A percentile compares a stretch with the other conserved stretches of the same genome.
These are phyloP conservation scores for Neurospora sp. DNA, from an alignment of 495 filamentous ascomycete species.

Conservation along the genomic window DNA sequence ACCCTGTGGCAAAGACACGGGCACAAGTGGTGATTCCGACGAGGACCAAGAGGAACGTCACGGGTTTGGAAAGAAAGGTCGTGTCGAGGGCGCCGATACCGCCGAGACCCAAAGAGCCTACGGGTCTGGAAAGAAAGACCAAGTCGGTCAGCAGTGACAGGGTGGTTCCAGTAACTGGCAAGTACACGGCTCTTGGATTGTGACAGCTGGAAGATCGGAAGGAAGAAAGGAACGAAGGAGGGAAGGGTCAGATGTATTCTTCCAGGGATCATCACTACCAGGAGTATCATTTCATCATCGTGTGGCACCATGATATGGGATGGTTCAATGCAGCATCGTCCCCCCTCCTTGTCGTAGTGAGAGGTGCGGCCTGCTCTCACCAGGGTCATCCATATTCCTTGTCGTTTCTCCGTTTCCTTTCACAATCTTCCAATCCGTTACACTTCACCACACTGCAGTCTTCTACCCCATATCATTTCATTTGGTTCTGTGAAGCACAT, in stretches of 20 bases:
- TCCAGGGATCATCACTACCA: not conserved
- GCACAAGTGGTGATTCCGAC: not conserved
- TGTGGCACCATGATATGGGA: not conserved
- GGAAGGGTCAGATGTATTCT: not conserved
- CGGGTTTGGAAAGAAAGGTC: not conserved
- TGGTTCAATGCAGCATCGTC: not conserved
- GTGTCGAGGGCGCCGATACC: not conserved
- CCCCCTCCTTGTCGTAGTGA: not conserved
- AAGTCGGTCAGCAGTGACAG: not conserved
- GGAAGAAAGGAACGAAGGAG: not conserved
- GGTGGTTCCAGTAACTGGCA: slow-evolving; percentile 10
- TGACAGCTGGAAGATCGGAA: not conserved
- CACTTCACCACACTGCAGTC: not conserved
- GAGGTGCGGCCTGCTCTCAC: too few species aligned
- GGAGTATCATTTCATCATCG: not conserved
- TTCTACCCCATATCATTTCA: not conserved
- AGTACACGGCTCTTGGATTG: slow-evolving; percentile 19
- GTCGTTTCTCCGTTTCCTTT: not conserved
- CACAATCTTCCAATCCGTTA: not conserved
- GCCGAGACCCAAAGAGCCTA: not conserved
- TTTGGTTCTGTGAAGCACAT: not conserved
- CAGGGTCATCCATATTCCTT: not conserved
- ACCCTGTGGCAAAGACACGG: not conserved
- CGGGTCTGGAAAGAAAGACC: slow-evolving; percentile 2
- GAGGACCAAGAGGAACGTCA: not conserved